A percentile compares a stretch with the other conserved stretches of the same genome.
Conservation (phyloP, 1,139 yeast genomes). For the Lodderomyces orthopsilosis region DNA sequence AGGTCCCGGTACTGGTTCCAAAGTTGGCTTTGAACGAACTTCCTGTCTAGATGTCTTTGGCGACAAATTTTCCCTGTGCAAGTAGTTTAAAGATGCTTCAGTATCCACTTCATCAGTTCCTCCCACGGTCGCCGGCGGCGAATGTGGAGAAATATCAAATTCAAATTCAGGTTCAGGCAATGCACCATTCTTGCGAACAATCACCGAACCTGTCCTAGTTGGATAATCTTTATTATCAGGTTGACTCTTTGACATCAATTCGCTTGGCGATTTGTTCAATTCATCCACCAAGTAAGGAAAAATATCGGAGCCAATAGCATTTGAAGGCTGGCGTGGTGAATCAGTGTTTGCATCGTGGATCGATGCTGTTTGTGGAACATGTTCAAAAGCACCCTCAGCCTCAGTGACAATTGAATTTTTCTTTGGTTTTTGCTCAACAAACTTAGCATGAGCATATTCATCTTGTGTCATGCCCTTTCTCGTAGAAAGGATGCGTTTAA, state of each 20-base stretch:
- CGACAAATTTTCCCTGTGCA: background rate
- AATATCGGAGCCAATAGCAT: constrained; percentile 10
- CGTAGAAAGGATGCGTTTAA: constrained; percentile 39
- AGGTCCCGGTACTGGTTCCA: background rate
- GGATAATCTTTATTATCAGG: constrained; percentile 25
- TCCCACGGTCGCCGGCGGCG: constrained; percentile 1
- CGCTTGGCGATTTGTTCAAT: constrained; percentile 33
- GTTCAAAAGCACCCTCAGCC: constrained; percentile 28
- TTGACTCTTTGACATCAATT: constrained; percentile 34
- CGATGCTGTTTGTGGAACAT: constrained; percentile 41
- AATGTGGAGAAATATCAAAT: constrained; percentile 22
- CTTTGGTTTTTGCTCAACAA: constrained; percentile 26
- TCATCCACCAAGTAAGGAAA: constrained; percentile 37
- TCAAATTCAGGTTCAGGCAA: constrained; percentile 42
- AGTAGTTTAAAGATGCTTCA: background rate
- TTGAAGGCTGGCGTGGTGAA: constrained; percentile 14
- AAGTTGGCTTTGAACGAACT: background rate
- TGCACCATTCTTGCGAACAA: constrained; percentile 3
- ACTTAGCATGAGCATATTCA: constrained; percentile 38
- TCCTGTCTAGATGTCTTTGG: constrained; percentile 1
- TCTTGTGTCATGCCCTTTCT: constrained; percentile 42
- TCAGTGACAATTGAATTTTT: constrained; percentile 32
- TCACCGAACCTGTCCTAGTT: constrained; percentile 9
- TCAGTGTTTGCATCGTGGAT: constrained; percentile 35
- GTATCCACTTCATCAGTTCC: constrained; percentile 4